Percentiles rank a stretch among this genome's conserved stretches.
phyloP scores from a whole-genome alignment of 192 early-diverging fungal genomes.

The Diversispora epigaea region DNA sequence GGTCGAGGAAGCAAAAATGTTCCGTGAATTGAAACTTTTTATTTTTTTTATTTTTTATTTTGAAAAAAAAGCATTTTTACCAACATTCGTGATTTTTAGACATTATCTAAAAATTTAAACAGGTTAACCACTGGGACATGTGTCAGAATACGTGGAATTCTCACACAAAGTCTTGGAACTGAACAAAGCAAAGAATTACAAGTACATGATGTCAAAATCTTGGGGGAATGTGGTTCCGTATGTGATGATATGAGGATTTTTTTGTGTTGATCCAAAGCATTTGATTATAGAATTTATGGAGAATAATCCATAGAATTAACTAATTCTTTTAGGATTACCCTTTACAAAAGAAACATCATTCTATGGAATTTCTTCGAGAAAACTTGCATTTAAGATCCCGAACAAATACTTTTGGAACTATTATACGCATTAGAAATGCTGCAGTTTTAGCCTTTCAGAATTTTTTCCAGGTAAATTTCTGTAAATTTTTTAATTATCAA shows the following conservation, averaged over 20 bases:
- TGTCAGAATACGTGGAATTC: constrained; percentile 66
- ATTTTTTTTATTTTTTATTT: not conserved
- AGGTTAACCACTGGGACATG: constrained; percentile 72
- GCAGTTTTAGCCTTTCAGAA: constrained; percentile 66
- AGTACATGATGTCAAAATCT: constrained; percentile 50
- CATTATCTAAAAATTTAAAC: not conserved
- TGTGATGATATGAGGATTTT: not conserved
- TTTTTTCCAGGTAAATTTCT: constrained; percentile 64
- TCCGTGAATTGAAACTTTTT: constrained; percentile 16
- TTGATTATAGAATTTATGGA: too few species aligned
- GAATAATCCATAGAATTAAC: too few species aligned
- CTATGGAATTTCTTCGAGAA: constrained; percentile 75
- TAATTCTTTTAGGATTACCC: constrained; percentile 63
- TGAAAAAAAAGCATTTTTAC: constrained; percentile 24
- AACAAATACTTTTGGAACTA: constrained; percentile 70
- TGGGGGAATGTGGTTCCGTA: constrained; percentile 63
- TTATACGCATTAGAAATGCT: constrained; percentile 68
- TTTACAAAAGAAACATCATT: constrained; percentile 80
- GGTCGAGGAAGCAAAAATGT: constrained; percentile 56
- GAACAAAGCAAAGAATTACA: constrained; percentile 74
- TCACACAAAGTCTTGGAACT: constrained; percentile 66
- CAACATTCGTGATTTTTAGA: not conserved
- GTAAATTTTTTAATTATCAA: not conserved
- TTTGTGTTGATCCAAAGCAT: too few species aligned
- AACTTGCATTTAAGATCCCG: constrained; percentile 74